These are phyloP conservation scores for Echium plantagineum DNA, from an alignment of 257 asterid genomes.

Conservation along the genomic window DNA sequence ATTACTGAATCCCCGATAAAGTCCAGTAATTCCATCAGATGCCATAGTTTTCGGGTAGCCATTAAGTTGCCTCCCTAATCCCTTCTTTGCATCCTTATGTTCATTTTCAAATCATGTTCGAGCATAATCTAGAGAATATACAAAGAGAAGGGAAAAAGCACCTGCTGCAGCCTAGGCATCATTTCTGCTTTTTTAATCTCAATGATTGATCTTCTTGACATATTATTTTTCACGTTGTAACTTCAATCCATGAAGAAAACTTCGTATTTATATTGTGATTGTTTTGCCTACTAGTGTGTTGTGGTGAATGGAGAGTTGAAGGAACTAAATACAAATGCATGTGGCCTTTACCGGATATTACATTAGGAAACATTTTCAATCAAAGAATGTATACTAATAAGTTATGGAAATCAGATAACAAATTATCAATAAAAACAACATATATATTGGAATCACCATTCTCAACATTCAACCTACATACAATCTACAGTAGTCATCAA, in stretches of 20 bases:
- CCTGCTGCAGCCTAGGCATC: too few relatives aligned
- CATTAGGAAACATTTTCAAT: background rate
- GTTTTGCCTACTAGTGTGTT: too few relatives aligned
- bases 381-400: too few relatives aligned
- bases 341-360: too few relatives aligned
- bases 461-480: background rate
- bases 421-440: too few relatives aligned
- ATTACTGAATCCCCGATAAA: slow-evolving; percentile 39
- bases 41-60: slow-evolving; percentile 33
- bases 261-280: too few relatives aligned
- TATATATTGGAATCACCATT: too few relatives aligned
- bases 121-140: slow-evolving; percentile 36
- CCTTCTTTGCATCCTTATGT: slow-evolving; percentile 34
- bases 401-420: background rate
- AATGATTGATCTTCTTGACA: too few relatives aligned
- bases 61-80: slow-evolving; percentile 31
- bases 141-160: slow-evolving; percentile 35
- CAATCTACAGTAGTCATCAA: background rate
- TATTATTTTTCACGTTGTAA: too few relatives aligned
- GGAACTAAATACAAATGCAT: background rate
- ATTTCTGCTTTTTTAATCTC: too few relatives aligned
- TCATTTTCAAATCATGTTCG: slow-evolving; percentile 35
- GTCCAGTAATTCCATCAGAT: slow-evolving; percentile 36
- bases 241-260: too few relatives aligned
- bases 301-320: too few relatives aligned